These are phyloP conservation scores for Curvularia hawaiiensis DNA, from an alignment of 2,329 filamentous ascomycete genomes.

Conservation along the genomic window DNA sequence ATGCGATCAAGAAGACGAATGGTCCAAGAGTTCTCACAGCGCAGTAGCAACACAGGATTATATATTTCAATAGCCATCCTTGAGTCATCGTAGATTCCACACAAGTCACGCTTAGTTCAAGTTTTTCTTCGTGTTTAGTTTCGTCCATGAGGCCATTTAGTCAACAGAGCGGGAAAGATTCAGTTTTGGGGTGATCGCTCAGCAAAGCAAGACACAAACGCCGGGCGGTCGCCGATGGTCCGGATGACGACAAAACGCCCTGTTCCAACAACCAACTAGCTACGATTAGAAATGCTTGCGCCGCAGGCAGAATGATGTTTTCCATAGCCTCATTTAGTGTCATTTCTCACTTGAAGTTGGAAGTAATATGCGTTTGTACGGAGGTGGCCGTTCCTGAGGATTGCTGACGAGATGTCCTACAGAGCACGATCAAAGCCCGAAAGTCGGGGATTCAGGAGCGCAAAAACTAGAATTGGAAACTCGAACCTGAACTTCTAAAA, in stretches of 20 bases:
- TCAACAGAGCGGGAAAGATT: not conserved
- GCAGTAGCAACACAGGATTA: not conserved
- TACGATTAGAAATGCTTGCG: not conserved
- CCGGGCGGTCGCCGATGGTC: conserved; percentile 11
- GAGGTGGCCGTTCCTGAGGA: not conserved
- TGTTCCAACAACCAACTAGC: not conserved
- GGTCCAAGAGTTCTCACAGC: not conserved
- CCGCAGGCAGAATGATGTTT: not conserved
- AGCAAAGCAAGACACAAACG: not conserved
- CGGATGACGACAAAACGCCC: not conserved
- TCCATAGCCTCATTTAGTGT: not conserved
- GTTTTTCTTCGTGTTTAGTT: not conserved
- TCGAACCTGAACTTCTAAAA: not conserved
- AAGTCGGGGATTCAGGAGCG: not conserved
- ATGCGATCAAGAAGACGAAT: not conserved
- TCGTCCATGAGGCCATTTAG: not conserved
- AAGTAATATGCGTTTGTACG: not conserved
- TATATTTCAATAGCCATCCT: not conserved
- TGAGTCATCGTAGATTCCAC: not conserved
- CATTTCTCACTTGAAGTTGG: not conserved
- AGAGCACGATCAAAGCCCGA: not conserved
- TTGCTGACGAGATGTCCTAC: not conserved
- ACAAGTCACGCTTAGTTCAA: not conserved
- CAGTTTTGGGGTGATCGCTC: conserved; percentile 1
- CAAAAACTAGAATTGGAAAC: not conserved